phyloP scores from a whole-genome alignment of 2,329 filamentous ascomycete genomes.

The Trichoderma koningii region DNA sequence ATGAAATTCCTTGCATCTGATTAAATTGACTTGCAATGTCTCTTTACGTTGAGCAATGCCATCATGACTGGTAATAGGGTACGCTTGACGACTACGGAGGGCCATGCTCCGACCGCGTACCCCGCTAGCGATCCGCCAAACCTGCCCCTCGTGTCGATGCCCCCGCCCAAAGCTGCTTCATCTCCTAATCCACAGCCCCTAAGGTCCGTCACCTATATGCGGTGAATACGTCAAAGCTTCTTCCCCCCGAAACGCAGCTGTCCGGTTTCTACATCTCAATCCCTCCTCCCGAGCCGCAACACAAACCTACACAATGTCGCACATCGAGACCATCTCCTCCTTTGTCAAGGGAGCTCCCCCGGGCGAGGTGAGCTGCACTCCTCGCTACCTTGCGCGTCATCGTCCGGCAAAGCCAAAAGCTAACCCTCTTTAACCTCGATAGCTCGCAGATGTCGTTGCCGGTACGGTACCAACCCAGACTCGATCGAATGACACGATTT shows the following conservation, averaged over 20 bases:
- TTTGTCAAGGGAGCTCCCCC: slow-evolving; percentile 95
- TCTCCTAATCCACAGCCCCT: slow-evolving; percentile 5
- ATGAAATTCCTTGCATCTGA: neutral
- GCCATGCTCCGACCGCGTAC: slow-evolving; percentile 1
- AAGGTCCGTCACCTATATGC: neutral
- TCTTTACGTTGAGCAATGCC: neutral
- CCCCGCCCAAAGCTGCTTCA: slow-evolving; percentile 21
- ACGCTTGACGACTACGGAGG: neutral
- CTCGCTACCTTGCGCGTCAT: slow-evolving; percentile 27
- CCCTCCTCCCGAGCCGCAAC: neutral
- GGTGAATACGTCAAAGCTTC: slow-evolving; percentile 25
- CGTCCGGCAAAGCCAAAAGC: slow-evolving; percentile 29
- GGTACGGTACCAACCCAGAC: slow-evolving; percentile 53
- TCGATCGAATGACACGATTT: neutral
- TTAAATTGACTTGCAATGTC: neutral
- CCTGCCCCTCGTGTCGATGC: slow-evolving; percentile 22
- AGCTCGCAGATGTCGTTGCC: slow-evolving; percentile 87
- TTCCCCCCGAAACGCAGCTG: neutral
- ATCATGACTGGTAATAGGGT: slow-evolving; percentile 6
- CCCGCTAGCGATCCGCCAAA: slow-evolving; percentile 16
- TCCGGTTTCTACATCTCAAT: neutral
- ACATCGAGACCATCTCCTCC: slow-evolving; percentile 62
- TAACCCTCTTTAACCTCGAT: slow-evolving; percentile 33
- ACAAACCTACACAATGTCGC: slow-evolving; percentile 37
- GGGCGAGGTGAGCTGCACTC: slow-evolving; percentile 69